Evolutionary conservation across 495 filamentous ascomycete species (phyloP).

Genomic region (Emericellopsis terricola): DNA sequence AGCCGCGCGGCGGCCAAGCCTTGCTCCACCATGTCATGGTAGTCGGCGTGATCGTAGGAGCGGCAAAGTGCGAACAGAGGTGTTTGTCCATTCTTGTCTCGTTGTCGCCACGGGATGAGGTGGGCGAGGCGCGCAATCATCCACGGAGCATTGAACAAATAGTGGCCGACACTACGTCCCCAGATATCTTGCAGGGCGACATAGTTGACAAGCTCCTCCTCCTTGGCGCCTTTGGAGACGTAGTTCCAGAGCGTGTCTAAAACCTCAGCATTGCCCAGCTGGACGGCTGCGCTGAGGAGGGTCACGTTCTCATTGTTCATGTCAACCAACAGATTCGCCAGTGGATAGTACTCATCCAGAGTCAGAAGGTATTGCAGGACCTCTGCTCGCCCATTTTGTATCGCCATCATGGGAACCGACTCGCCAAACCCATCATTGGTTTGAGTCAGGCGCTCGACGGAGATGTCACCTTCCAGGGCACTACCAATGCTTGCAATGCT

Average conservation of each 20-base stretch:
- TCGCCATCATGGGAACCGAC: slow-evolving; percentile 91
- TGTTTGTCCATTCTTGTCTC: slow-evolving; percentile 92
- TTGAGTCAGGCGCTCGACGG: slow-evolving; percentile 61
- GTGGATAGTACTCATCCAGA: slow-evolving; percentile 52
- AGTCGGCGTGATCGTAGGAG: slow-evolving; percentile 85
- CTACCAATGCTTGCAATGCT: slow-evolving; percentile 58
- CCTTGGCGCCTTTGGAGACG: slow-evolving; percentile 17
- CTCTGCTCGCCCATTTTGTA: slow-evolving; percentile 54
- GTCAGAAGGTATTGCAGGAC: slow-evolving; percentile 63
- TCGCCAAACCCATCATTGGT: slow-evolving; percentile 70
- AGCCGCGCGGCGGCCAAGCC: slow-evolving; percentile 57
- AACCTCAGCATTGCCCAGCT: slow-evolving; percentile 56
- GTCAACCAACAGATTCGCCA: slow-evolving; percentile 56
- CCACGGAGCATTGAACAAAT: slow-evolving; percentile 81
- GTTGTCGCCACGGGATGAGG: slow-evolving; percentile 71
- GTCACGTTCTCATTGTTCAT: slow-evolving; percentile 78
- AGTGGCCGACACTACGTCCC: slow-evolving; percentile 82
- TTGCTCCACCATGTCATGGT: slow-evolving; percentile 65
- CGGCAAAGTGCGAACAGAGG: slow-evolving; percentile 87
- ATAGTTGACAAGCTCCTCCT: slow-evolving; percentile 39
- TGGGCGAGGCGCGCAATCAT: slow-evolving; percentile 57
- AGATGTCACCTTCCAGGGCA: slow-evolving; percentile 68
- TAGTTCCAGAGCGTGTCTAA: slow-evolving; percentile 60
- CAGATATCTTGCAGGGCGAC: slow-evolving; percentile 59
- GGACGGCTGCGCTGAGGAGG: slow-evolving; percentile 83